Evolutionary conservation across 2,329 filamentous ascomycete genomes (phyloP).

Genomic region (Calonectria pseudoreteaudii): DNA sequence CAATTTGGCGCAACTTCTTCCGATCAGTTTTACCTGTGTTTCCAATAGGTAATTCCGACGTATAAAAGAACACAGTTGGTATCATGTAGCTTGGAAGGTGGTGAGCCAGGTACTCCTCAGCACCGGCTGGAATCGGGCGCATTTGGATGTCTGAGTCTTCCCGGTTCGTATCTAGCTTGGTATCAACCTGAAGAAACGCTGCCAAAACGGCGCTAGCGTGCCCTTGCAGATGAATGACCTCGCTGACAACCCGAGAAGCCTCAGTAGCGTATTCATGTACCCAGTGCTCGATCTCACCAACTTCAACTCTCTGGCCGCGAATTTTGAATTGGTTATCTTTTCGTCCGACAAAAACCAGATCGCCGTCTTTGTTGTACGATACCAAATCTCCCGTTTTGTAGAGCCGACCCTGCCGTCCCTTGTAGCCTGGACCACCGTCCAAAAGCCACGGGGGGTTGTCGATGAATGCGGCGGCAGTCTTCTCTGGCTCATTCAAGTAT

Average conservation of each 20-base stretch:
- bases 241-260: slow-evolving; percentile 10
- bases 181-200: background rate
- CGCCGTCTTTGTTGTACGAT: slow-evolving; percentile 53
- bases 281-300: slow-evolving; percentile 45
- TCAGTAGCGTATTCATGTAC: slow-evolving; percentile 8
- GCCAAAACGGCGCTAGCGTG: background rate
- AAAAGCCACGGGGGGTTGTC: slow-evolving; percentile 8
- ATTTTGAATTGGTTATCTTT: slow-evolving; percentile 70
- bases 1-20: slow-evolving; percentile 21
- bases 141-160: background rate
- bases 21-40: slow-evolving; percentile 31
- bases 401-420: slow-evolving; percentile 32
- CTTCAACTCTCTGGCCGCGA: slow-evolving; percentile 66
- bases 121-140: background rate
- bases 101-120: slow-evolving; percentile 4
- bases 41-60: slow-evolving; percentile 25
- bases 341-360: slow-evolving; percentile 59
- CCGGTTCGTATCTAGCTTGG: background rate
- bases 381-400: slow-evolving; percentile 63
- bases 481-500: background rate
- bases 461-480: background rate
- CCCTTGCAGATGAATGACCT: slow-evolving; percentile 13
- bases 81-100: slow-evolving; percentile 35
- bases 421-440: background rate
- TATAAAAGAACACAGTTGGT: slow-evolving; percentile 27